Conservation (phyloP, 1,139 yeast genomes). For the Pichia sorboxylosa region DNA sequence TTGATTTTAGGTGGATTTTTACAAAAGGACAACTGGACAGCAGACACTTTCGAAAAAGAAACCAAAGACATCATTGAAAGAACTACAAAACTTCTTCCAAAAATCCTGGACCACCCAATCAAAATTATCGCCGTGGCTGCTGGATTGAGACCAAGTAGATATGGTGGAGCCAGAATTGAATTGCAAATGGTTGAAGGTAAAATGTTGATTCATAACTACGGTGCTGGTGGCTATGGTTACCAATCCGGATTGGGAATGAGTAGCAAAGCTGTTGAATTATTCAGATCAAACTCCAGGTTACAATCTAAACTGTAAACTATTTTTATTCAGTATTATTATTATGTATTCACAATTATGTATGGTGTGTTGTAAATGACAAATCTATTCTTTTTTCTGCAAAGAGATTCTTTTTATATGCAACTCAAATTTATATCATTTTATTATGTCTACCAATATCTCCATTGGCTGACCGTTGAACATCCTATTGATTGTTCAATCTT, state of each 20-base stretch:
- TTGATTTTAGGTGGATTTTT: slow-evolving; percentile 59
- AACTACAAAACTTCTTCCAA: slow-evolving; percentile 43
- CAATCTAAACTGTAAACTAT: not conserved
- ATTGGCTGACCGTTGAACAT: slow-evolving; percentile 29
- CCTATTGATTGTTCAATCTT: slow-evolving; percentile 40
- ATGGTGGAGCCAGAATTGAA: slow-evolving; percentile 59
- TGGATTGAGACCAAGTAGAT: slow-evolving; percentile 60
- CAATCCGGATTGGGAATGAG: slow-evolving; percentile 66
- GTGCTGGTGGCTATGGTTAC: slow-evolving; percentile 70
- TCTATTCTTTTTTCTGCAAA: no score
- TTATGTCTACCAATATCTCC: slow-evolving; percentile 67
- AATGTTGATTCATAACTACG: slow-evolving; percentile 51
- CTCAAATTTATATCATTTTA: no score
- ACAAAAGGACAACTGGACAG: slow-evolving; percentile 47
- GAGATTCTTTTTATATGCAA: no score
- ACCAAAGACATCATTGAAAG: slow-evolving; percentile 48
- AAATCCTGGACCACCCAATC: slow-evolving; percentile 32
- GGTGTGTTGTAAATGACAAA: no score
- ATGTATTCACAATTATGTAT: no score
- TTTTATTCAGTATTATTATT: no score
- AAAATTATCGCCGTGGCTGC: slow-evolving; percentile 49
- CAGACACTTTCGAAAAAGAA: slow-evolving; percentile 41
- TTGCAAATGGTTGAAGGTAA: slow-evolving; percentile 30
- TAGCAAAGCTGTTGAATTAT: slow-evolving; percentile 30
- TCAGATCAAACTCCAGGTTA: slow-evolving; percentile 9